A percentile compares a stretch with the other conserved stretches of the same genome.
phyloP scores from a whole-genome alignment of 1,284 basidiomycete genomes.

The Tilletia walkeri region DNA sequence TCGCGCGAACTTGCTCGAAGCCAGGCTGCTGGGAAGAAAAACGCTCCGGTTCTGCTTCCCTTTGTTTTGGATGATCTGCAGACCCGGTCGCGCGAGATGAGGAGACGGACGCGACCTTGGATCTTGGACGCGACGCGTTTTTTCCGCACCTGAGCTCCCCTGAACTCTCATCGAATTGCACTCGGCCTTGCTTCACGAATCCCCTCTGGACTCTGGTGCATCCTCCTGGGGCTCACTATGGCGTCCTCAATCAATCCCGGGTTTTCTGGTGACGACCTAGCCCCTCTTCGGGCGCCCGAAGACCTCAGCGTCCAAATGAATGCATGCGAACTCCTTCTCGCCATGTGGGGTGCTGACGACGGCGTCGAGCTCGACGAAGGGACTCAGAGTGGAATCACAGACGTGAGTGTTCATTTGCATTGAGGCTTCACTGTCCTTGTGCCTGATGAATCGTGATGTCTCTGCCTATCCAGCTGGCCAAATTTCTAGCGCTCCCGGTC shows the following conservation, averaged over 20 bases:
- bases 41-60: no score
- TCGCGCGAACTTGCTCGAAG: no score
- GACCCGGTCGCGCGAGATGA: no score
- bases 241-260: background rate
- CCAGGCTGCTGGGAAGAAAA: no score
- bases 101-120: no score
- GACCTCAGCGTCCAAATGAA: slow-evolving; percentile 22
- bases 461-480: slow-evolving; percentile 20
- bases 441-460: background rate
- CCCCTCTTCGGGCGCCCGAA: slow-evolving; percentile 30
- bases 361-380: slow-evolving; percentile 28
- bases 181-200: no score
- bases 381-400: background rate
- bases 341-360: slow-evolving; percentile 38
- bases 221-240: background rate
- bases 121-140: no score
- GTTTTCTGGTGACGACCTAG: background rate
- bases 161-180: no score
- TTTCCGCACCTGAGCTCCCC: no score
- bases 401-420: slow-evolving; percentile 17
- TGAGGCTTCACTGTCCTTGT: background rate
- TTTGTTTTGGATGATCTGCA: no score
- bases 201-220: background rate
- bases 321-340: slow-evolving; percentile 32
- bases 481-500: slow-evolving; percentile 31